Percentiles rank a stretch among this genome's conserved stretches.
Evolutionary conservation across 2,329 filamentous ascomycete species (phyloP).

Genomic region (Lasiodiplodia sp.): DNA sequence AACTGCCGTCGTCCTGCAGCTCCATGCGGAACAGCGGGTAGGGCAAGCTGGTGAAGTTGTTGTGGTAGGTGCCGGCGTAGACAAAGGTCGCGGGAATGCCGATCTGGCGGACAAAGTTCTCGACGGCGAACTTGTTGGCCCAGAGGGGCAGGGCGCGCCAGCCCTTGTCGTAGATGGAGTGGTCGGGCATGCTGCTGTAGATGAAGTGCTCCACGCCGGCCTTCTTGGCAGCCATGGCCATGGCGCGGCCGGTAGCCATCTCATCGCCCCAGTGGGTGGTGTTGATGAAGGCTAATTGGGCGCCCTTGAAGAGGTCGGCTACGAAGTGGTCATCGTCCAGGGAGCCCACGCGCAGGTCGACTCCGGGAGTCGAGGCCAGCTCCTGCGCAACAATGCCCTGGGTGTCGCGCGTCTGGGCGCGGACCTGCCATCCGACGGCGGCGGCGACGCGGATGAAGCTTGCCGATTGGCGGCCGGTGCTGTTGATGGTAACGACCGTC

Average conservation of each 20-base stretch:
- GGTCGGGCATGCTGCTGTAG: conserved; percentile 97
- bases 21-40: conserved; percentile 98
- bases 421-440: conserved; percentile 91
- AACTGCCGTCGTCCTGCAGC: conserved; percentile 81
- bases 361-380: conserved; percentile 80
- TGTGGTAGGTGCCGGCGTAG: conserved; percentile 98
- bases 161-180: conserved; percentile 75
- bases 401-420: conserved; percentile 86
- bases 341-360: conserved; percentile 72
- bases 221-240: conserved; percentile 87
- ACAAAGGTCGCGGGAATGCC: conserved; percentile 88
- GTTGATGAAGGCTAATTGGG: conserved; percentile 94
- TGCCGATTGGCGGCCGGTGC: conserved; percentile 92
- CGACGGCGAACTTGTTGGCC: conserved; percentile 90
- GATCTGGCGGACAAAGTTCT: conserved; percentile 86
- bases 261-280: conserved; percentile 98
- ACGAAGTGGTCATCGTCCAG: conserved; percentile 79
- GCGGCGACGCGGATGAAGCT: conserved; percentile 94
- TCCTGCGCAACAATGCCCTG: conserved; percentile 90
- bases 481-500: conserved; percentile 93
- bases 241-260: conserved; percentile 82
- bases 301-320: conserved; percentile 78
- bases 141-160: conserved; percentile 91
- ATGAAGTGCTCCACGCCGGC: conserved; percentile 89
- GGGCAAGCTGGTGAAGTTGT: conserved; percentile 92